phyloP scores from a whole-genome alignment of 768 basidiomycete species.

The Goffeauzyma gilvescens region DNA sequence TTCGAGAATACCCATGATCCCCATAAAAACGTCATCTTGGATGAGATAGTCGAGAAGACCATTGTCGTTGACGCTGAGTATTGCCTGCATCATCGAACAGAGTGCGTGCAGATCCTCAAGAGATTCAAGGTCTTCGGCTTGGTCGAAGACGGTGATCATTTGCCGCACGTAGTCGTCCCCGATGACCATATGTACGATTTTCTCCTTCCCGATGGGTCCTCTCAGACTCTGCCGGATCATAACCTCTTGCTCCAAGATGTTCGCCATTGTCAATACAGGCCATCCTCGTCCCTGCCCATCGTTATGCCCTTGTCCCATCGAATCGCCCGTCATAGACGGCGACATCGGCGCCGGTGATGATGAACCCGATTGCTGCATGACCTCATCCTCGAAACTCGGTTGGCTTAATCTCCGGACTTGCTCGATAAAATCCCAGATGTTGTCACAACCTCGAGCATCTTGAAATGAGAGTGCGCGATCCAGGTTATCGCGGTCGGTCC shows the following conservation, averaged over 20 bases:
- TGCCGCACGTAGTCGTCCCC: slow-evolving; percentile 66
- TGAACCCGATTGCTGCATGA: too few species aligned
- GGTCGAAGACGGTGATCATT: slow-evolving; percentile 62
- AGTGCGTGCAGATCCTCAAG: slow-evolving; percentile 75
- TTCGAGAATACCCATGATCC: slow-evolving; percentile 89
- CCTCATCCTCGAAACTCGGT: too few species aligned
- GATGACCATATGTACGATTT: slow-evolving; percentile 7
- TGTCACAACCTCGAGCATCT: slow-evolving; percentile 79
- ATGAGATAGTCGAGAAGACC: slow-evolving; percentile 84
- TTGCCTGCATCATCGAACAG: slow-evolving; percentile 82
- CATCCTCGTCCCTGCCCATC: slow-evolving; percentile 1
- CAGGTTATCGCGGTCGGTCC: slow-evolving; percentile 77
- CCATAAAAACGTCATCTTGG: slow-evolving; percentile 76
- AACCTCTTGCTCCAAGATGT: slow-evolving; percentile 9
- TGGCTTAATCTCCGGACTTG: slow-evolving; percentile 78
- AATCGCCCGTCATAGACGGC: background rate
- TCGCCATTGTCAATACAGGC: background rate
- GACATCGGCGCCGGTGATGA: slow-evolving; percentile 9
- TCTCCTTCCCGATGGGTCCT: slow-evolving; percentile 6
- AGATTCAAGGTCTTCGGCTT: slow-evolving; percentile 83
- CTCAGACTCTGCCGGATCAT: slow-evolving; percentile 2
- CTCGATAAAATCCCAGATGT: slow-evolving; percentile 92
- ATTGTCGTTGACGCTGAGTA: slow-evolving; percentile 94
- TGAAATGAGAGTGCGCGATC: slow-evolving; percentile 96
- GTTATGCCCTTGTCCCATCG: background rate